Conservation (phyloP, 2,329 filamentous ascomycete species). For the Trichoderma gracile region DNA sequence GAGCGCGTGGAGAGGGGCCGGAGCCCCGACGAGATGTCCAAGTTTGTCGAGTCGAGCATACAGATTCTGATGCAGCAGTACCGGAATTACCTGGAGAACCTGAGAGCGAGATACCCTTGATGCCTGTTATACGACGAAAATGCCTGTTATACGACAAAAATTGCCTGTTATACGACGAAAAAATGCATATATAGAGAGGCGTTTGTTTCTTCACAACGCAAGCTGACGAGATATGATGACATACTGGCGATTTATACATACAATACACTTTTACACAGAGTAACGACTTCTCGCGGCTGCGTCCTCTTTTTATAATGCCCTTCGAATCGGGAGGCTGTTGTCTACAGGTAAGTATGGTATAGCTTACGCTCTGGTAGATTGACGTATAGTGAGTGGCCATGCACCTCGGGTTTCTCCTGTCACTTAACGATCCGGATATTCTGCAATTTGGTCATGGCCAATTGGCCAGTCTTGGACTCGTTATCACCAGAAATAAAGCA, state of each 20-base stretch:
- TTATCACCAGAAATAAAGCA: too few species aligned
- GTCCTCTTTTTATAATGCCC: background rate
- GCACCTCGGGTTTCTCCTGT: too few species aligned
- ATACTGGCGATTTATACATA: constrained; percentile 1
- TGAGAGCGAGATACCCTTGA: constrained; percentile 22
- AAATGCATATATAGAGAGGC: constrained; percentile 16
- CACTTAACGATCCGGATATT: too few species aligned
- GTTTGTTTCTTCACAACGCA: constrained; percentile 9
- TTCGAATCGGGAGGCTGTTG: background rate
- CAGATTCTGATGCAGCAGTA: constrained; percentile 21
- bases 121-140: constrained; percentile 2
- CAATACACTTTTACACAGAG: constrained; percentile 7
- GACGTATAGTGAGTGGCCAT: too few species aligned
- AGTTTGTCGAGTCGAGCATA: constrained; percentile 17
- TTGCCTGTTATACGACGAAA: constrained; percentile 3
- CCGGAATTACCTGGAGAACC: constrained; percentile 21
- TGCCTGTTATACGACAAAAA: background rate
- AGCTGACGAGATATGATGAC: constrained; percentile 18
- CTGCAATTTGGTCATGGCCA: too few species aligned
- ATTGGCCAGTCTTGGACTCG: too few species aligned
- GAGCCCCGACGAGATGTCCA: constrained; percentile 16
- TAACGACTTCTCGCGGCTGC: constrained; percentile 11
- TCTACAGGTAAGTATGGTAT: background rate
- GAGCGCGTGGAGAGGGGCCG: constrained; percentile 26
- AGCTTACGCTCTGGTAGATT: too few species aligned